Conservation (phyloP, 2,329 filamentous ascomycete species). For the Talaromyces sp. region DNA sequence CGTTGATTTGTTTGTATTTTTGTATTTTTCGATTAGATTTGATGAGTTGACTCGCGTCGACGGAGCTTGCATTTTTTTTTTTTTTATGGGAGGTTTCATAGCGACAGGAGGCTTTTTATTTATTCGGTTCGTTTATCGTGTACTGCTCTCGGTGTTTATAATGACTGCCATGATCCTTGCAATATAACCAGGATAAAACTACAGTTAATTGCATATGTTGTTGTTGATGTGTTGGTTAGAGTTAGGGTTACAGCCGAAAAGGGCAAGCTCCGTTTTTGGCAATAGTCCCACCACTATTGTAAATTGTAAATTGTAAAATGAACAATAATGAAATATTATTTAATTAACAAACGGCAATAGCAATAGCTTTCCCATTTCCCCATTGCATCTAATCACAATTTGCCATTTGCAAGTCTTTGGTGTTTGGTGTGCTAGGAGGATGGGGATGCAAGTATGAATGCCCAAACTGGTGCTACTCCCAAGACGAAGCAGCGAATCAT, state of each 20-base stretch:
- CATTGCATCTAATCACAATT: background rate
- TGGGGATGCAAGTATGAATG: slow-evolving; percentile 34
- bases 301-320: no score
- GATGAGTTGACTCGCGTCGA: background rate
- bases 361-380: background rate
- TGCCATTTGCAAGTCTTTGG: background rate
- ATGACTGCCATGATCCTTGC: background rate
- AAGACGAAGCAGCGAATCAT: slow-evolving; percentile 29
- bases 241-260: slow-evolving; percentile 10
- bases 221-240: background rate
- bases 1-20: background rate
- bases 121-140: background rate
- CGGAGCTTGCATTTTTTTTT: background rate
- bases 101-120: background rate
- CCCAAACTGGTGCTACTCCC: slow-evolving; percentile 30
- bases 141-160: background rate
- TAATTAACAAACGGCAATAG: background rate
- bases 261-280: slow-evolving; percentile 7
- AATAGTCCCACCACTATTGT: background rate
- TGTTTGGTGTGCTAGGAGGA: background rate
- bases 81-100: background rate
- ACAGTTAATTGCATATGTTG: background rate
- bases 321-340: no score
- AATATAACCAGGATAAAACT: background rate
- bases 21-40: background rate